Conservation (phyloP, 1,139 yeast genomes). For the Candida sanyaensis region DNA sequence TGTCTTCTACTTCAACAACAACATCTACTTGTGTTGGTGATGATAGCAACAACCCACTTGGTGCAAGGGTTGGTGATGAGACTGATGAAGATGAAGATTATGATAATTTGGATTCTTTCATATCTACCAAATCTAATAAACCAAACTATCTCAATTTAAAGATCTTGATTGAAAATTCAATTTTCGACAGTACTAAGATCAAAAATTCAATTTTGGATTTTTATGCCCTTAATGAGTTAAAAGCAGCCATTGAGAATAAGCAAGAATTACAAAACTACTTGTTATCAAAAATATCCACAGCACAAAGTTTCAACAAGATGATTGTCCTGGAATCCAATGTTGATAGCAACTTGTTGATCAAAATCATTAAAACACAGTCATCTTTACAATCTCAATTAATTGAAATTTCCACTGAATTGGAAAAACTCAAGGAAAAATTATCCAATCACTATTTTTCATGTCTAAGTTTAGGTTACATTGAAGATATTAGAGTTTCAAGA, state of each 20-base stretch:
- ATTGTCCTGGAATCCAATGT: conserved; percentile 19
- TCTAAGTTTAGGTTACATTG: conserved; percentile 47
- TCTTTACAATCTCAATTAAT: conserved; percentile 35
- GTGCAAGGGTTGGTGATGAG: not conserved
- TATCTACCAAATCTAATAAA: conserved; percentile 17
- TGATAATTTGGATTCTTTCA: conserved; percentile 19
- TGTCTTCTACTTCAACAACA: conserved; percentile 1
- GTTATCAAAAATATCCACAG: conserved; percentile 31
- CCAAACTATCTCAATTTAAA: conserved; percentile 42
- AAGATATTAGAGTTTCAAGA: conserved; percentile 36
- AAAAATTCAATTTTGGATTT: conserved; percentile 38
- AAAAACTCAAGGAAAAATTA: conserved; percentile 26
- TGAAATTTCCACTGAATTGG: conserved; percentile 32
- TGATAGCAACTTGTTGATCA: conserved; percentile 29
- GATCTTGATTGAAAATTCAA: conserved; percentile 46
- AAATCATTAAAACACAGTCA: conserved; percentile 37
- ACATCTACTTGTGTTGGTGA: conserved; percentile 3
- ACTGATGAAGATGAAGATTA: conserved; percentile 19
- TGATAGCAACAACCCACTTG: conserved; percentile 6
- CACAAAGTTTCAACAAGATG: conserved; percentile 34
- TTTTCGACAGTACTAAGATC: conserved; percentile 42
- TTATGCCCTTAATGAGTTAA: conserved; percentile 29
- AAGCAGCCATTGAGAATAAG: conserved; percentile 30
- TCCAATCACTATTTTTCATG: conserved; percentile 47
- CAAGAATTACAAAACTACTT: conserved; percentile 35